These are phyloP conservation scores for Glarea lozoyensis DNA, from an alignment of 495 filamentous ascomycete genomes.

Conservation along the genomic window DNA sequence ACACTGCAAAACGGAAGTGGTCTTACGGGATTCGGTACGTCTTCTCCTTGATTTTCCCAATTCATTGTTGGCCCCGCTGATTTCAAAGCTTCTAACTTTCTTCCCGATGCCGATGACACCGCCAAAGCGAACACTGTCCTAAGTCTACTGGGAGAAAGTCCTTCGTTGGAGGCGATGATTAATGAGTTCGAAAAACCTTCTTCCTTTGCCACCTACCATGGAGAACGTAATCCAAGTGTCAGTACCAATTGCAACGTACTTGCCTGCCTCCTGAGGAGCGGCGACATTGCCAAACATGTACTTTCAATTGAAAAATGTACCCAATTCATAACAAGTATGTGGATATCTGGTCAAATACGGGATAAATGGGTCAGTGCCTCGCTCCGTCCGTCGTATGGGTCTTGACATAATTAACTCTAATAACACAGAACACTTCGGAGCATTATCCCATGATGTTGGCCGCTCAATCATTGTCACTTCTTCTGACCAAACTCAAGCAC, in stretches of 20 bases:
- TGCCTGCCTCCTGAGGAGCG: slow-evolving; percentile 23
- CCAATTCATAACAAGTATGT: not conserved
- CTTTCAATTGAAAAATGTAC: not conserved
- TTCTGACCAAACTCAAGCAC: no score
- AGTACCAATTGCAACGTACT: slow-evolving; percentile 38
- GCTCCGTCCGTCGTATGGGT: not conserved
- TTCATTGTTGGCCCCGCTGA: no score
- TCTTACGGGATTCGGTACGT: not conserved
- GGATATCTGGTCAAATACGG: not conserved
- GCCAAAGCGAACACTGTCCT: slow-evolving; percentile 31
- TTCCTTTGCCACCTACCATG: slow-evolving; percentile 32
- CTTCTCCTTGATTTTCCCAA: no score
- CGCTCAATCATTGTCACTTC: slow-evolving; percentile 1
- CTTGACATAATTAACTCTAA: not conserved
- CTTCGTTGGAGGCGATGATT: slow-evolving; percentile 23
- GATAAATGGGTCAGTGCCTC: slow-evolving; percentile 1
- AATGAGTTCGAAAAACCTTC: slow-evolving; percentile 25
- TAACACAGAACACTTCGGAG: not conserved
- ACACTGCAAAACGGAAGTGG: not conserved
- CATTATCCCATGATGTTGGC: not conserved
- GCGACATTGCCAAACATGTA: slow-evolving; percentile 8
- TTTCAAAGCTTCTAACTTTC: slow-evolving; percentile 22
- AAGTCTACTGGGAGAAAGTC: slow-evolving; percentile 20
- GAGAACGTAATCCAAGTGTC: slow-evolving; percentile 30
- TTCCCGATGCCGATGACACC: slow-evolving; percentile 40